These are phyloP conservation scores for Aspergillus panamensis DNA, from an alignment of 495 filamentous ascomycete genomes.

Conservation along the genomic window DNA sequence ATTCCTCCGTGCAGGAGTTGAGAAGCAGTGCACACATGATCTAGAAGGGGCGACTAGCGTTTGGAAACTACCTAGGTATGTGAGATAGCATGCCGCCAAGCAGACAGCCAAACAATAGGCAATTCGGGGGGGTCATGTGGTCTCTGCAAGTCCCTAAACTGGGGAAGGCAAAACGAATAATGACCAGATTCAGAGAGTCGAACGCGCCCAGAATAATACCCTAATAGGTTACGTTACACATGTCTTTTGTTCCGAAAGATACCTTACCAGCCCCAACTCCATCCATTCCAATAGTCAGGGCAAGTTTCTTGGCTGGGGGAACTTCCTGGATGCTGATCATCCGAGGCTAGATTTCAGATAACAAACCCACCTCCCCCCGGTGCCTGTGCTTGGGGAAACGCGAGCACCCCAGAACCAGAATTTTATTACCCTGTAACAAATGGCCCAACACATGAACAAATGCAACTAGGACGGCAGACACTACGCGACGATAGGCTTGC, in stretches of 20 bases:
- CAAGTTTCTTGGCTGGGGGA: slow-evolving; percentile 25
- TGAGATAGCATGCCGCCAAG: slow-evolving; percentile 14
- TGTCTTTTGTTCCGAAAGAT: slow-evolving; percentile 4
- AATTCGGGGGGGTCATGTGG: slow-evolving; percentile 14
- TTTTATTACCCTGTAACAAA: neutral
- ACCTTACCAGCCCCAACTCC: neutral
- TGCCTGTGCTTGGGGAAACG: slow-evolving; percentile 21
- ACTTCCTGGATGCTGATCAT: slow-evolving; percentile 41
- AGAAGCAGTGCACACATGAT: slow-evolving; percentile 3
- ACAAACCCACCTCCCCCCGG: slow-evolving; percentile 28
- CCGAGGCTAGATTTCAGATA: slow-evolving; percentile 36
- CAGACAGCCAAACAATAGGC: slow-evolving; percentile 10
- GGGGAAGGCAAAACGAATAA: slow-evolving; percentile 11
- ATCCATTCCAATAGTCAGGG: slow-evolving; percentile 22
- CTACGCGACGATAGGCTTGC: neutral
- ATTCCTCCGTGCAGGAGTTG: neutral
- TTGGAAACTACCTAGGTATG: slow-evolving; percentile 9
- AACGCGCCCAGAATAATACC: neutral
- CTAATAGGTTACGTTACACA: slow-evolving; percentile 7
- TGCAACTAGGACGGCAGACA: neutral
- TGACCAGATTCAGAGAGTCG: slow-evolving; percentile 8
- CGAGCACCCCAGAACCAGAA: neutral
- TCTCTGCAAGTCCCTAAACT: neutral
- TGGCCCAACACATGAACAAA: neutral
- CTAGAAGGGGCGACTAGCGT: slow-evolving; percentile 3